A percentile compares a stretch with the other conserved stretches of the same genome.
Evolutionary conservation across 2,329 filamentous ascomycete species (phyloP).

Genomic region (Rachicladosporium sp.): DNA sequence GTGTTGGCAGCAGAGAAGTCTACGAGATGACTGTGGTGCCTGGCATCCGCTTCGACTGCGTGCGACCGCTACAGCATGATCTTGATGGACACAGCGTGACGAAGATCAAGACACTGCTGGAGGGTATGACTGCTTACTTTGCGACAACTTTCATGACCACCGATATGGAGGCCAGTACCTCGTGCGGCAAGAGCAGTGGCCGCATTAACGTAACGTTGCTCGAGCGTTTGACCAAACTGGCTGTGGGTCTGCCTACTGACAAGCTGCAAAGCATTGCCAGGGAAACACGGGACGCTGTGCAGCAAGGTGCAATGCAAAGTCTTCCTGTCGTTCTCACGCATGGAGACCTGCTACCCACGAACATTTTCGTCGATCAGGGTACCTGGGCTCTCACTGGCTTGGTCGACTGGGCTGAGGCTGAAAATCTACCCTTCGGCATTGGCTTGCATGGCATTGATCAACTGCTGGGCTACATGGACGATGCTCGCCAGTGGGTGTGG

Average conservation of each 20-base stretch:
- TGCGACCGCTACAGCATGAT: not conserved
- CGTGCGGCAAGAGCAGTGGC: not conserved
- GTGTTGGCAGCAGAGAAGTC: too few species aligned
- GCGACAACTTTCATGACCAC: not conserved
- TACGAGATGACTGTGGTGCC: not conserved
- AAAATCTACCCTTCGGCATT: slow-evolving; percentile 46
- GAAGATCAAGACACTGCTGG: not conserved
- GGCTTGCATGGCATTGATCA: slow-evolving; percentile 49
- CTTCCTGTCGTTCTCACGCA: slow-evolving; percentile 46
- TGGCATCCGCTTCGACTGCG: not conserved
- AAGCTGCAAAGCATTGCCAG: not conserved
- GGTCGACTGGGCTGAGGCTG: slow-evolving; percentile 52
- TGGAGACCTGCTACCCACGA: slow-evolving; percentile 45
- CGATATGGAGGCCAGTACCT: not conserved
- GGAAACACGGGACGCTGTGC: not conserved
- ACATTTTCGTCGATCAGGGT: slow-evolving; percentile 39
- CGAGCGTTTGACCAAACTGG: not conserved
- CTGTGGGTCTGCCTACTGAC: not conserved
- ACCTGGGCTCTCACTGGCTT: slow-evolving; percentile 38
- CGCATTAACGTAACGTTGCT: not conserved
- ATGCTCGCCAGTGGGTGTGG: slow-evolving; percentile 24
- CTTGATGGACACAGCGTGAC: not conserved
- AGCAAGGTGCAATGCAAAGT: slow-evolving; percentile 4
- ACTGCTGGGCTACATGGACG: slow-evolving; percentile 36
- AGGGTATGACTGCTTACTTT: slow-evolving; percentile 1